A percentile compares a stretch with the other conserved stretches of the same genome.
phyloP scores from a whole-genome alignment of 176 grass and related monocot genomes.

The Aegilops speltoides region DNA sequence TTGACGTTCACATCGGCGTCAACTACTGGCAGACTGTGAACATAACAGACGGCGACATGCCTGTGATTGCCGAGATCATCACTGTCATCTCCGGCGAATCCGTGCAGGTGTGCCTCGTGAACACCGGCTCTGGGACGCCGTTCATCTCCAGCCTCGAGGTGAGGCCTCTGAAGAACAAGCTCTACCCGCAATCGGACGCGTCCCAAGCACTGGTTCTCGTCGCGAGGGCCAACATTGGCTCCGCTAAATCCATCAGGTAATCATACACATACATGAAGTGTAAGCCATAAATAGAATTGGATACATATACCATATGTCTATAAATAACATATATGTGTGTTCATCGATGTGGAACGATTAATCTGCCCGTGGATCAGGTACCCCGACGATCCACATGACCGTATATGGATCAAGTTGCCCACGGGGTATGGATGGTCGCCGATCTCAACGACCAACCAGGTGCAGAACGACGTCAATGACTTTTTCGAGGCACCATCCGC shows the following conservation, averaged over 20 bases:
- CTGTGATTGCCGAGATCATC: slow-evolving; percentile 11
- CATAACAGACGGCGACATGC: neutral
- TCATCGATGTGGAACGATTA: neutral
- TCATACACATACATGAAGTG: neutral
- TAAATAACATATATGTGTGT: too few relatives aligned
- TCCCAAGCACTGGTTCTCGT: slow-evolving; percentile 32
- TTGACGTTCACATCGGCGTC: slow-evolving; percentile 59
- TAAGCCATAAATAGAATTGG: too few relatives aligned
- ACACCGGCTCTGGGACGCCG: slow-evolving; percentile 54
- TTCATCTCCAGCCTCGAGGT: slow-evolving; percentile 67
- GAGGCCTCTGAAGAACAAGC: slow-evolving; percentile 42
- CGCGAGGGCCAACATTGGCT: slow-evolving; percentile 32
- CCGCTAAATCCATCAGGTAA: slow-evolving; percentile 23
- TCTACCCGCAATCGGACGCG: slow-evolving; percentile 26
- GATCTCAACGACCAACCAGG: slow-evolving; percentile 28
- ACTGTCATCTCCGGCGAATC: slow-evolving; percentile 13
- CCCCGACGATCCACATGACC: slow-evolving; percentile 45
- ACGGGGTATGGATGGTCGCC: neutral
- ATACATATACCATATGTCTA: too few relatives aligned
- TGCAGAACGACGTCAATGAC: neutral
- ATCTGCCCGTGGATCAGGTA: slow-evolving; percentile 31
- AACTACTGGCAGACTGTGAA: slow-evolving; percentile 50
- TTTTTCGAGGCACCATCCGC: slow-evolving; percentile 24
- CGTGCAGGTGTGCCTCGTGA: slow-evolving; percentile 51
- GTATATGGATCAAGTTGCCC: slow-evolving; percentile 1